Base-by-base conservation (phyloP, 768 basidiomycete genomes). In the Gymnopilus junonius region DNA sequence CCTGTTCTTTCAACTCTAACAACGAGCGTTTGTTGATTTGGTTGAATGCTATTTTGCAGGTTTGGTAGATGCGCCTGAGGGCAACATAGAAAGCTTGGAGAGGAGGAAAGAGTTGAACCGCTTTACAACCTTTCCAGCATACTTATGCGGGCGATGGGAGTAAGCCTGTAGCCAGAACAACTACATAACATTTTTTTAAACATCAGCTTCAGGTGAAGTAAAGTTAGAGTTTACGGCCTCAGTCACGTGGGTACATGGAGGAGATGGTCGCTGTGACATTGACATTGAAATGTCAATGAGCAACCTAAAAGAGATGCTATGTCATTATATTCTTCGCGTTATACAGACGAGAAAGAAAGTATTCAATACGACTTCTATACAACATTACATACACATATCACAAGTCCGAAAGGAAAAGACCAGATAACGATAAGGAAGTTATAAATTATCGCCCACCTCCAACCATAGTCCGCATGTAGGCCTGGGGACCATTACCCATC, bases 381-480 rank as follows among this genome's bases (percentile, higher is more conserved):
- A 70, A 59, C 58, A 65, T 45, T 55, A 58, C 60, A 63, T 46
- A 63, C 66, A 68, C 66, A 71, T 62, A 70, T 34, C 59, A 59
- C 55, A 48, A 67, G 65, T 64, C 68, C 58, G 58, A 63, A 60
- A 35, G 70, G 39, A 65, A 50, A 70, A 69, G 64, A 62, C 63
- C 55, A 32, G 40, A 55, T 39, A 64, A 73, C 67, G 59, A 55
- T 39, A 64, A 73, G 67, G 59, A 60, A 68, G 68, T 67, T 77
- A 69, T 65, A 66, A 55, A 66, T 66, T 64, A 85, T 68, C 86
- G 79, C 39, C 79, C 77, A 55, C 82, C 82, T 43, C 87, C 86
- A 58, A 90, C 80, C 64, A 86, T 78, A 43, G 87, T 82, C 63
- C 90, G 84, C 77, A 91, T 80, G 70, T 88, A 91, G 17, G 63